Percentiles rank a stretch among this genome's conserved stretches.
Evolutionary conservation across 257 asterid species (phyloP).

Genomic region (Fraxinus excelsior): DNA sequence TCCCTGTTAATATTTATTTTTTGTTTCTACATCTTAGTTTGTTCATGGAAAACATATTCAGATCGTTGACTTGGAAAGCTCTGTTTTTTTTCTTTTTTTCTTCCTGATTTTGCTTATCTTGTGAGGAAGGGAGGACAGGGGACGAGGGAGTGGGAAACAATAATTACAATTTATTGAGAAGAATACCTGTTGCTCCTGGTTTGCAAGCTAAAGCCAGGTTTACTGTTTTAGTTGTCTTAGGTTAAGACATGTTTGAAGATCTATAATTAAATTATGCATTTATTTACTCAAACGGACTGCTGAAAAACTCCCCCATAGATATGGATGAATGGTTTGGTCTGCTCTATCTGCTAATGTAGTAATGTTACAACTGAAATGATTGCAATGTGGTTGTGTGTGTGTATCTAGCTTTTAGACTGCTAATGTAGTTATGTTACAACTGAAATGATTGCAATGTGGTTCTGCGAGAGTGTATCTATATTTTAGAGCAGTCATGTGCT

Average conservation of each 20-base stretch:
- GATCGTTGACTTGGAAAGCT: neutral
- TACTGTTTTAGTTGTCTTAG: neutral
- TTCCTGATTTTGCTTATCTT: neutral
- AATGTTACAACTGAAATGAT: neutral
- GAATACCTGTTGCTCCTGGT: neutral
- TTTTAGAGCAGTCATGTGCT: neutral
- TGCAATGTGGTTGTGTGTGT: too few species aligned
- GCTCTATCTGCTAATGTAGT: neutral
- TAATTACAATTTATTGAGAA: neutral
- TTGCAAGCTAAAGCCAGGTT: neutral
- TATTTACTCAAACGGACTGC: neutral
- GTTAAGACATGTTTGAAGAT: neutral
- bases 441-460: neutral
- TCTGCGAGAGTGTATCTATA: neutral
- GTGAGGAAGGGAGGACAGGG: neutral
- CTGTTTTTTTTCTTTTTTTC: neutral
- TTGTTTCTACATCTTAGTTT: neutral
- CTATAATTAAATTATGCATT: neutral
- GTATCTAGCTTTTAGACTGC: neutral
- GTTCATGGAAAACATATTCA: neutral
- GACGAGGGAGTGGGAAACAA: neutral
- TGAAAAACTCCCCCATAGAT: neutral
- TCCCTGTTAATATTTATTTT: neutral
- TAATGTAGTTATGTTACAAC: too few species aligned
- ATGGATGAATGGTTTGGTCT: neutral